These are phyloP conservation scores for Hericium erinaceus DNA, from an alignment of 768 basidiomycete species.

Conservation along the genomic window DNA sequence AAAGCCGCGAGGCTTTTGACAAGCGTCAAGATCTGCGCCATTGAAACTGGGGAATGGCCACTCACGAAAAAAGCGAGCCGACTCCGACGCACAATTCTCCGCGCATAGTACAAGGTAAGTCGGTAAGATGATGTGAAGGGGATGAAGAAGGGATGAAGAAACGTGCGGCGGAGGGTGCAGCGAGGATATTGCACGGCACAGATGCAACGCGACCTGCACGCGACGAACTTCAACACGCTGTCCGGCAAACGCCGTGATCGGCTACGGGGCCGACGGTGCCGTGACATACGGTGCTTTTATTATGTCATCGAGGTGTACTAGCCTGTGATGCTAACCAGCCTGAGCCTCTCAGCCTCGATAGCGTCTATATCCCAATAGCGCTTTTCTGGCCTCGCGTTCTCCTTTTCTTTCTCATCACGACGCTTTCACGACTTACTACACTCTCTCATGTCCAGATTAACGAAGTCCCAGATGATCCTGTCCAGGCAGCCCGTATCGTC, in stretches of 20 bases:
- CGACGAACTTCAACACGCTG: conserved; percentile 36
- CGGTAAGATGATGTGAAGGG: conserved; percentile 4
- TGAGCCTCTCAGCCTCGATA: no score
- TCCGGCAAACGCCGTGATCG: conserved; percentile 8
- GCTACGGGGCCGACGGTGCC: background rate
- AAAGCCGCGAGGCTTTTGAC: conserved; percentile 36
- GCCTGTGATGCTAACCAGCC: no score
- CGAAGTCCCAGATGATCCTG: background rate
- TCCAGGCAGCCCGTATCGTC: background rate
- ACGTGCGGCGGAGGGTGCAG: background rate
- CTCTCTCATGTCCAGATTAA: background rate
- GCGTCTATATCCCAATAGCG: no score
- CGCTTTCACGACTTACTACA: no score
- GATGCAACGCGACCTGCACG: conserved; percentile 1
- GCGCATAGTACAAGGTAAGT: conserved; percentile 33
- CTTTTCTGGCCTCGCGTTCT: background rate
- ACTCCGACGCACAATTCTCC: conserved; percentile 71
- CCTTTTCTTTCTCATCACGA: background rate
- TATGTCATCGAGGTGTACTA: no score
- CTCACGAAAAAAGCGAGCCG: conserved; percentile 67
- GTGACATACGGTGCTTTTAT: no score
- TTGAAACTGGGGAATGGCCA: conserved; percentile 17
- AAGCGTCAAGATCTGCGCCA: conserved; percentile 13
- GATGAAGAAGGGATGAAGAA: conserved; percentile 4
- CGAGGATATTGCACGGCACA: background rate